Evolutionary conservation across 2,329 filamentous ascomycete species (phyloP).

Genomic region (Ophiocordyceps camponoti-rufipedis): DNA sequence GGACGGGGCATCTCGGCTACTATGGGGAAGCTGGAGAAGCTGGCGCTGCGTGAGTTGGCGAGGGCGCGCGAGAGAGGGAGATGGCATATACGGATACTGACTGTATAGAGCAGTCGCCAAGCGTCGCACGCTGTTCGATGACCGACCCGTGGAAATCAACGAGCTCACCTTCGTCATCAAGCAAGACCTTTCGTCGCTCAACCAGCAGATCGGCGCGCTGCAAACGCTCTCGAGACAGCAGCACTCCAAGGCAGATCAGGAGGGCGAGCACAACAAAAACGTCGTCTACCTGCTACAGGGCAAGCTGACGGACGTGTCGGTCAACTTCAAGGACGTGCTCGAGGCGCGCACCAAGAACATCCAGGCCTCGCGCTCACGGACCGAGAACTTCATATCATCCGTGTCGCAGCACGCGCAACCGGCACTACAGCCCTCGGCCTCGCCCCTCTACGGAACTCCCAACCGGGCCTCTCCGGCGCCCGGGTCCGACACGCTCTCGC

Average conservation of each 20-base stretch:
- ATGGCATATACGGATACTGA: conserved; percentile 2
- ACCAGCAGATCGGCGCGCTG: conserved; percentile 74
- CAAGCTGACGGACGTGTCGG: conserved; percentile 79
- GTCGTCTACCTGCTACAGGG: conserved; percentile 84
- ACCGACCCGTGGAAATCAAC: conserved; percentile 90
- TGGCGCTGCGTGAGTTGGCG: conserved; percentile 52
- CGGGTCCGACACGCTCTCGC: conserved; percentile 57
- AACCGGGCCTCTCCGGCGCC: conserved; percentile 47
- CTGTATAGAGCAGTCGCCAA: conserved; percentile 49
- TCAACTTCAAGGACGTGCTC: conserved; percentile 93
- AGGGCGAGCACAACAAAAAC: conserved; percentile 96
- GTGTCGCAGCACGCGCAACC: conserved; percentile 62
- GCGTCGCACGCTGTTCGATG: conserved; percentile 91
- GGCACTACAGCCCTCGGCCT: conserved; percentile 56
- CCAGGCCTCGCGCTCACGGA: conserved; percentile 76
- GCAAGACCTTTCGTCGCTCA: conserved; percentile 71
- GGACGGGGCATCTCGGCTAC: conserved; percentile 80
- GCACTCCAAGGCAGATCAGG: conserved; percentile 57
- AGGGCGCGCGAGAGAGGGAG: conserved; percentile 4
- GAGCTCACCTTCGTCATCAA: conserved; percentile 97
- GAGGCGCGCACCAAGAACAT: conserved; percentile 97
- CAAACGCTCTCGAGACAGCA: conserved; percentile 61
- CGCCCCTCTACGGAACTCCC: conserved; percentile 72
- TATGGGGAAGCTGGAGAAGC: conserved; percentile 85
- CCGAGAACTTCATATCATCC: conserved; percentile 89